Evolutionary conservation across 495 filamentous ascomycete species (phyloP).

Genomic region (Neurospora tetrasperma): DNA sequence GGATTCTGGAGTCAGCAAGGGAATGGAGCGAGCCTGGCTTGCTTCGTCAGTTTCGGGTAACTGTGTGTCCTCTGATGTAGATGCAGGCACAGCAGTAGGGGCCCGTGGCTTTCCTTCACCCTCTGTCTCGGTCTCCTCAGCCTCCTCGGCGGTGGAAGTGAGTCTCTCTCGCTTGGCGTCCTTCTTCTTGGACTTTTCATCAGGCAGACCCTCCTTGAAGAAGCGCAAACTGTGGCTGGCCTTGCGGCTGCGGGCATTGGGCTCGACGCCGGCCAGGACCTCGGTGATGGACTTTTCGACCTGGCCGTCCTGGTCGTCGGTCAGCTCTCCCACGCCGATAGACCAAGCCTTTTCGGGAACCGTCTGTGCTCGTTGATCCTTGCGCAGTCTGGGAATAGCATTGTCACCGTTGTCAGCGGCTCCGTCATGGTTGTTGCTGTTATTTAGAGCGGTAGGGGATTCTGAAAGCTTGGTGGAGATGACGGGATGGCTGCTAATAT

Average conservation of each 20-base stretch:
- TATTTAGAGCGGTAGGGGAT: slow-evolving; percentile 3
- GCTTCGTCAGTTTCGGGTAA: slow-evolving; percentile 2
- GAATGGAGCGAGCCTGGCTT: slow-evolving; percentile 5
- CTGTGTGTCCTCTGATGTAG: slow-evolving; percentile 3
- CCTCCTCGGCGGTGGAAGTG: slow-evolving; percentile 13
- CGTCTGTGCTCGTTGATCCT: slow-evolving; percentile 31
- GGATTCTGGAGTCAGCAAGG: slow-evolving; percentile 11
- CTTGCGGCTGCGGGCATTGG: slow-evolving; percentile 79
- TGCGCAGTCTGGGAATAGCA: slow-evolving; percentile 30
- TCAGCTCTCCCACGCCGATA: slow-evolving; percentile 35
- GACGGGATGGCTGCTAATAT: slow-evolving; percentile 5
- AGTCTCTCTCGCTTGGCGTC: slow-evolving; percentile 29
- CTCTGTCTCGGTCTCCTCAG: slow-evolving; percentile 7
- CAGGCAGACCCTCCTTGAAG: slow-evolving; percentile 80
- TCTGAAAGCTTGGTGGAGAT: slow-evolving; percentile 10
- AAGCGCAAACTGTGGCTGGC: slow-evolving; percentile 84
- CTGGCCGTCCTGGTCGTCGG: slow-evolving; percentile 34
- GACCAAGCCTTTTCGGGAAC: slow-evolving; percentile 47
- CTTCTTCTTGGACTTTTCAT: slow-evolving; percentile 37
- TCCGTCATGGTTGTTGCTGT: slow-evolving; percentile 4
- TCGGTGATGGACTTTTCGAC: slow-evolving; percentile 83
- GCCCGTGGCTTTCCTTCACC: not conserved
- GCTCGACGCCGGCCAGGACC: slow-evolving; percentile 64
- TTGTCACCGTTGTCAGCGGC: slow-evolving; percentile 14
- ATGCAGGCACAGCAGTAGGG: not conserved